These are phyloP conservation scores for Teratosphaeria nubilosa DNA, from an alignment of 2,329 filamentous ascomycete genomes.

Conservation along the genomic window DNA sequence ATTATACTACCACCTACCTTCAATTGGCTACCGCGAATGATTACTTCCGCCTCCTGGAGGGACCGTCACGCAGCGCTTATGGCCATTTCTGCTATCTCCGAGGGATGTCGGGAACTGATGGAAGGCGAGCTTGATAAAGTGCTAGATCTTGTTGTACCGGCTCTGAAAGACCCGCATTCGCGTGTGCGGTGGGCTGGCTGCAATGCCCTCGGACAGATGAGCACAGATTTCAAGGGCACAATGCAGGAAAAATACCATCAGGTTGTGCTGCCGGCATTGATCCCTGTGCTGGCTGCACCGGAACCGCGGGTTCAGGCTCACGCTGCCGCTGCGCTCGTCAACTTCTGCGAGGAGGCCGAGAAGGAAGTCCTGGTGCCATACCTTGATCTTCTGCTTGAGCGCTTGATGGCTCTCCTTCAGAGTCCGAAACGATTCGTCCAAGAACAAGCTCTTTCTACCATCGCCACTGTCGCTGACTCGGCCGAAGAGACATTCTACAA, in stretches of 20 bases:
- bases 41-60: constrained; percentile 87
- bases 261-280: constrained; percentile 76
- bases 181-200: constrained; percentile 95
- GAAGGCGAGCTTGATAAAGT: constrained; percentile 88
- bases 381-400: constrained; percentile 73
- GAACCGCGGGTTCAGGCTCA: constrained; percentile 95
- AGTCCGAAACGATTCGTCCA: constrained; percentile 94
- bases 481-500: constrained; percentile 89
- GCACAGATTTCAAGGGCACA: constrained; percentile 92
- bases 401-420: constrained; percentile 77
- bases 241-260: constrained; percentile 97
- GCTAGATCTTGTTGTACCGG: constrained; percentile 85
- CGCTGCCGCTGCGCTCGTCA: constrained; percentile 92
- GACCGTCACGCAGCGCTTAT: constrained; percentile 94
- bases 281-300: constrained; percentile 79
- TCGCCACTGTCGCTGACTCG: constrained; percentile 97
- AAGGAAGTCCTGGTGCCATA: constrained; percentile 87
- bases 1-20: constrained; percentile 90
- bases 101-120: constrained; percentile 94
- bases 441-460: constrained; percentile 93
- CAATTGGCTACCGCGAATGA: constrained; percentile 95
- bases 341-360: constrained; percentile 97
- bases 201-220: constrained; percentile 99
- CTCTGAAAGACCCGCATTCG: constrained; percentile 79
- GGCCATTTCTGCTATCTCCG: constrained; percentile 97